A percentile compares a stretch with the other conserved stretches of the same genome.
Conservation (phyloP, 768 basidiomycete genomes). For the Wakefieldia striispora region DNA sequence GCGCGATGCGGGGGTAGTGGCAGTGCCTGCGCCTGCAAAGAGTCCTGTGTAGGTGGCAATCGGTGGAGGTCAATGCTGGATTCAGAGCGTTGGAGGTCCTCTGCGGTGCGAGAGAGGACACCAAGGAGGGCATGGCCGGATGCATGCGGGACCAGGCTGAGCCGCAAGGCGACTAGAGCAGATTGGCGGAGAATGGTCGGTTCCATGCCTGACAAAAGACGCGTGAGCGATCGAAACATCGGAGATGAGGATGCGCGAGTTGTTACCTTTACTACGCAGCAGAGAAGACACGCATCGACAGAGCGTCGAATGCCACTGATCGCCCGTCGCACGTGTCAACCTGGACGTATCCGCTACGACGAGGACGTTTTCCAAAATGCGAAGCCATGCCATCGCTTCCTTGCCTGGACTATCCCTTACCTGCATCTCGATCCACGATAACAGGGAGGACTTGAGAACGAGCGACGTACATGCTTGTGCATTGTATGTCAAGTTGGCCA, state of each 20-base stretch:
- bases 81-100: constrained; percentile 32
- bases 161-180: constrained; percentile 34
- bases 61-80: constrained; percentile 4
- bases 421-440: constrained; percentile 85
- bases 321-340: constrained; percentile 49
- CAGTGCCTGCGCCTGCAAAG: constrained; percentile 1
- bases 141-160: constrained; percentile 34
- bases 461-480: constrained; percentile 67
- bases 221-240: too few relatives aligned
- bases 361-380: too few relatives aligned
- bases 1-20: constrained; percentile 34
- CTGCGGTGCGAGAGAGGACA: constrained; percentile 32
- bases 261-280: constrained; percentile 13
- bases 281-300: constrained; percentile 46
- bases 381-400: constrained; percentile 45
- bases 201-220: constrained; percentile 14
- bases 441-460: constrained; percentile 64
- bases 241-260: background rate
- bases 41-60: background rate
- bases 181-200: constrained; percentile 22
- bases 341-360: too few relatives aligned
- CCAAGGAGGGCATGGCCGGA: constrained; percentile 24
- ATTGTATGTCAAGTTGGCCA: constrained; percentile 74
- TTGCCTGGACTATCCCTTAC: constrained; percentile 29
- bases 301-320: constrained; percentile 59